These are phyloP conservation scores for Rhamnella rubrinervis DNA, from an alignment of 331 rosid species.

Conservation along the genomic window DNA sequence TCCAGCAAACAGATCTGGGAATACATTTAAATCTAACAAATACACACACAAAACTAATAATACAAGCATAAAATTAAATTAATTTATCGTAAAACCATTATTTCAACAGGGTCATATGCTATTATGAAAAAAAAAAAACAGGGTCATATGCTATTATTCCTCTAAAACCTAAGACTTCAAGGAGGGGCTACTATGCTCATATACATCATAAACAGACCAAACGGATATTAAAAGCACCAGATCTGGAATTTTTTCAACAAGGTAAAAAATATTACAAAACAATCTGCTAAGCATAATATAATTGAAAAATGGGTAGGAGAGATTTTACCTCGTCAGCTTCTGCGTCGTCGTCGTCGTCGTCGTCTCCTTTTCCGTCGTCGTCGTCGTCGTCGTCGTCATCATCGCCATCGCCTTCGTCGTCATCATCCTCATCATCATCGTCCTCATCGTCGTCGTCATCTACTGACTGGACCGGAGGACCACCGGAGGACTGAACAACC, in stretches of 20 bases:
- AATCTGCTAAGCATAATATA: not conserved
- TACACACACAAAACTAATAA: not conserved
- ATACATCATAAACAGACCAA: not conserved
- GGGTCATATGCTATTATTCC: not conserved
- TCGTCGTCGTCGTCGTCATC: constrained; percentile 49
- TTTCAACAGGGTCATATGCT: not conserved
- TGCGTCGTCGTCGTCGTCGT: constrained; percentile 41
- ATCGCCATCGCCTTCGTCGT: constrained; percentile 43
- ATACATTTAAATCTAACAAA: not conserved
- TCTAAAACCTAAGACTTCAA: not conserved
- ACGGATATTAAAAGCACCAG: not conserved
- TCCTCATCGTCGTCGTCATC: constrained; percentile 63
- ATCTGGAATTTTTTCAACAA: constrained; percentile 10
- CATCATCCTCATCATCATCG: constrained; percentile 36
- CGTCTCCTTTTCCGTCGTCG: constrained; percentile 43
- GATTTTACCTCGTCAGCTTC: constrained; percentile 48
- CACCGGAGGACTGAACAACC: constrained; percentile 46
- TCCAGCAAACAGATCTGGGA: constrained; percentile 14
- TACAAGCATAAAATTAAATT: not conserved
- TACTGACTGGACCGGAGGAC: constrained; percentile 41
- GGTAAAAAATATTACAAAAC: not conserved
- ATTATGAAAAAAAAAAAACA: too few relatives aligned
- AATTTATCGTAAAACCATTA: not conserved
- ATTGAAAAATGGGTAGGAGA: too few relatives aligned
- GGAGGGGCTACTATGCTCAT: too few relatives aligned